phyloP scores from a whole-genome alignment of 163 green algal genomes.

The Coccomyxa subellipsoidea region DNA sequence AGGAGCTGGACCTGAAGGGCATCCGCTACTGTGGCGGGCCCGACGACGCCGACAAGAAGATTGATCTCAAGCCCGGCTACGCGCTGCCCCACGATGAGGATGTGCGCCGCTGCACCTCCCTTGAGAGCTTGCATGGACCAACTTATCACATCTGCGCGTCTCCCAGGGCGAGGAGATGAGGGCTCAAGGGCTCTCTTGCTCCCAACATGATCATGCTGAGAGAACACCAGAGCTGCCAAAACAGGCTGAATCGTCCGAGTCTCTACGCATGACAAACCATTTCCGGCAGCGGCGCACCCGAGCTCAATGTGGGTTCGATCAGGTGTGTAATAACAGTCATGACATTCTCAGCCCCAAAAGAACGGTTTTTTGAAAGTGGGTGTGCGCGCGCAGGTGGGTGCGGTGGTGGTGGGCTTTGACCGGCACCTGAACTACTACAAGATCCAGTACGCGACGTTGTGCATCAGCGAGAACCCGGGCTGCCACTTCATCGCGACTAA shows the following conservation, averaged over 20 bases:
- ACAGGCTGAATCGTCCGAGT: no score
- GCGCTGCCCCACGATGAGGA: conserved; percentile 87
- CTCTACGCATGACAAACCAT: no score
- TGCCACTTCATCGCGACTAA: conserved; percentile 97
- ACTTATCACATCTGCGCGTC: neutral
- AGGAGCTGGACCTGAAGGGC: conserved; percentile 95
- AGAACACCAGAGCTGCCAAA: no score
- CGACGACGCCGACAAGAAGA: conserved; percentile 77
- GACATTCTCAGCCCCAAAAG: neutral
- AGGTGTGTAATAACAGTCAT: no score
- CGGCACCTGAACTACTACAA: conserved; percentile 99
- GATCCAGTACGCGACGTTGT: conserved; percentile 97
- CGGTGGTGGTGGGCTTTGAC: conserved; percentile 97
- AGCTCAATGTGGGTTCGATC: no score
- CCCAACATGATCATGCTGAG: no score
- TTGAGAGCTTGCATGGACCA: neutral
- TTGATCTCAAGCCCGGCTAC: conserved; percentile 81
- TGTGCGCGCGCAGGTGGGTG: conserved; percentile 65
- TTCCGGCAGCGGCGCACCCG: no score
- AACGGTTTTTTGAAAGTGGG: neutral
- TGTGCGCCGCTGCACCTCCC: conserved; percentile 39
- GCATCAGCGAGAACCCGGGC: conserved; percentile 94
- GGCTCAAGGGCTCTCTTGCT: no score
- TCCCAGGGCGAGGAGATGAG: no score
- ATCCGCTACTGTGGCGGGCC: conserved; percentile 89